Conservation (phyloP, 306 rosid species). For the Vachellia collinsii region DNA sequence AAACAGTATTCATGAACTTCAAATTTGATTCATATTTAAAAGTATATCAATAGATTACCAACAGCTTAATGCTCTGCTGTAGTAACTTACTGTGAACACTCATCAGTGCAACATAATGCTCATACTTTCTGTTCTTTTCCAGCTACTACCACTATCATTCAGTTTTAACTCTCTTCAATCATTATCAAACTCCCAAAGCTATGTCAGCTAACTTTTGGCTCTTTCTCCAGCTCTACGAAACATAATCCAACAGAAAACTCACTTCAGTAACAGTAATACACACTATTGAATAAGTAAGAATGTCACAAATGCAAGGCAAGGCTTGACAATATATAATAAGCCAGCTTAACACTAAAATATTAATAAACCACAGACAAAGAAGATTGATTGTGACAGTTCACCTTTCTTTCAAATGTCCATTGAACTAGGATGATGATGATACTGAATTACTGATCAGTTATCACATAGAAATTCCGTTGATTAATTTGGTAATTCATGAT, state of each 20-base stretch:
- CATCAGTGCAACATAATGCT: not conserved
- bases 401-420: not conserved
- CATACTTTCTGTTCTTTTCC: not conserved
- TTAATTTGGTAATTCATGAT: not conserved
- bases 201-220: not conserved
- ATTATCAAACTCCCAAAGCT: not conserved
- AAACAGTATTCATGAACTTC: not conserved
- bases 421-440: not conserved
- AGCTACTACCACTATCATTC: not conserved
- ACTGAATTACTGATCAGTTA: not conserved
- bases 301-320: not conserved
- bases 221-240: not conserved
- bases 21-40: not conserved
- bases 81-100: not conserved
- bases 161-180: not conserved
- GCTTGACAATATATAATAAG: not conserved
- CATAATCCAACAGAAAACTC: not conserved
- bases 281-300: not conserved
- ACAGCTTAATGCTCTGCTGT: not conserved
- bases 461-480: not conserved
- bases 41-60: not conserved
- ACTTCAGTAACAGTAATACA: not conserved
- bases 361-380: not conserved
- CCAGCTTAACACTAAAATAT: not conserved
- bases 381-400: not conserved